Evolutionary conservation across 2,329 filamentous ascomycete genomes (phyloP).

Genomic region (Penicillium freii): DNA sequence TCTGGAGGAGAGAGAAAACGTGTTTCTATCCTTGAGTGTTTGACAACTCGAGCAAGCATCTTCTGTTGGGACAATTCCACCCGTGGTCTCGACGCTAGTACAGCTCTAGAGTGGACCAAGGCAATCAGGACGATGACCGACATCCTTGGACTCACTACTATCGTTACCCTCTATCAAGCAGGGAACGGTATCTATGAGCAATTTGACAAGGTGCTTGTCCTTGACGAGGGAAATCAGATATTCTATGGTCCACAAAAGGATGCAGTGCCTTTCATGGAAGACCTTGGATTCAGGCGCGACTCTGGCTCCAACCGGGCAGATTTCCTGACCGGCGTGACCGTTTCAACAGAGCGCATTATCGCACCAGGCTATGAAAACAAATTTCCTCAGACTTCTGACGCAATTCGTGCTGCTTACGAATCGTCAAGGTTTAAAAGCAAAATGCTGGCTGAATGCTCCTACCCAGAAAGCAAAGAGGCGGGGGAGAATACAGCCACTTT

Average conservation of each 20-base stretch:
- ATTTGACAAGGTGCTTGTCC: background rate
- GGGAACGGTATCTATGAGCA: background rate
- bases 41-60: background rate
- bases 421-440: background rate
- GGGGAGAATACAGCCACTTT: background rate
- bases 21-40: background rate
- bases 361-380: background rate
- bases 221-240: background rate
- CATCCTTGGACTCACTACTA: background rate
- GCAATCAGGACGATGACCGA: background rate
- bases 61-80: background rate
- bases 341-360: background rate
- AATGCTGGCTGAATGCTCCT: background rate
- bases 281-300: background rate
- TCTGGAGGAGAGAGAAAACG: constrained; percentile 4
- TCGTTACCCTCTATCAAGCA: background rate
- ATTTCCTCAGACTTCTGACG: background rate
- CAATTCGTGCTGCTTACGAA: no score
- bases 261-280: background rate
- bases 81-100: background rate
- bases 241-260: background rate
- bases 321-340: background rate
- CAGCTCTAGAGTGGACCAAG: background rate
- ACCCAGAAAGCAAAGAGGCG: background rate
- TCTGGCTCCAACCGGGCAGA: background rate